Evolutionary conservation across 371 early-diverging fungal species (phyloP), one percentile per base, ranked within the genome.

Genomic region (Lichtheimia hyalospora): DNA sequence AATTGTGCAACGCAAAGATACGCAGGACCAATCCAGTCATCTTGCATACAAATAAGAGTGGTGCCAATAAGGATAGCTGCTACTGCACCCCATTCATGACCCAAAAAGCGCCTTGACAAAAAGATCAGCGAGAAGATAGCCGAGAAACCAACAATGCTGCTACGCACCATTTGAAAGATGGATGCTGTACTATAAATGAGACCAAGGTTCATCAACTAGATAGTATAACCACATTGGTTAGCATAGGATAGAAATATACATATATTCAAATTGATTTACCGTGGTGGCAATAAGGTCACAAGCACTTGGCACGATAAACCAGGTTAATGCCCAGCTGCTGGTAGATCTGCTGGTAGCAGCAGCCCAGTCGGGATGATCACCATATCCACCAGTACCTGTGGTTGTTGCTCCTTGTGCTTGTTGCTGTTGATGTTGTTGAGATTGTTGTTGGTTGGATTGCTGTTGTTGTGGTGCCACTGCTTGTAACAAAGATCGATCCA

Each of bases 111-210:
- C 48, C 78, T 70, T 16, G 78, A 67, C 3, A 78, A 54, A 54
- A 78, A 78, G 8, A 78, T 44, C 46, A 64, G 60, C 41, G 74
- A 71, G 49, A 72, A 70, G 15, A 78, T 66, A 54, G 78, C 78
- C 25, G 78, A 78, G 48, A 78, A 73, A 0, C 75, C 75, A n/a
- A 74, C 69, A 61, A 78, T 78, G 52, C 75, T 74, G 40, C 73
- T 67, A 34, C 71, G 70, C 58, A 78, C 62, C 75, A 78, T 78
- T 65, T 74, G 78, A 42, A 73, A 78, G 10, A 74, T 57, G 41
- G 78, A 78, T 3, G 78, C 73, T 10, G 75, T 68, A n/a, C 71
- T 72, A 58, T 78, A 78, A 39, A 74, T 70, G 46, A 78, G 58
- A 58, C 78, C 78, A 24, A 78, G 39, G 28, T 78, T 78, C 42